A percentile compares a stretch with the other conserved stretches of the same genome.
phyloP scores from a whole-genome alignment of 192 early-diverging fungal genomes.

The Backusella psychrophila region DNA sequence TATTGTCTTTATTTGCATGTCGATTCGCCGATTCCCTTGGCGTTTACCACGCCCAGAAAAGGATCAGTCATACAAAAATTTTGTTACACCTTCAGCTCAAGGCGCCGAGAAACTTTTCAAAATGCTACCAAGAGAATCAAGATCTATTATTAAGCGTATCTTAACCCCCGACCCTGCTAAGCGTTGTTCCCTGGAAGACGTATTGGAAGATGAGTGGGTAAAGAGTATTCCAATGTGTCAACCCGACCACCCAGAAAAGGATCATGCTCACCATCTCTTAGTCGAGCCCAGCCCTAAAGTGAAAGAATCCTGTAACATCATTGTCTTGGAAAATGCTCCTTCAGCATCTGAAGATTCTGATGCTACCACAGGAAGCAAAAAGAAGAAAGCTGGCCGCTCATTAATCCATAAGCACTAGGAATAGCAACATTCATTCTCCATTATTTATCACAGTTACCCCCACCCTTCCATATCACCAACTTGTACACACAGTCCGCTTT shows the following conservation, averaged over 20 bases:
- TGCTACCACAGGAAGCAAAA: background rate
- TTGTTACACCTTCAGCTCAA: slow-evolving; percentile 39
- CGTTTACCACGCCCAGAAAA: slow-evolving; percentile 52
- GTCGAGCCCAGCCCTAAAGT: slow-evolving; percentile 14
- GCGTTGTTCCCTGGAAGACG: slow-evolving; percentile 61
- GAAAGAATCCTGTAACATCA: slow-evolving; percentile 20
- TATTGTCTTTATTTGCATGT: slow-evolving; percentile 85
- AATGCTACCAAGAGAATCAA: slow-evolving; percentile 57
- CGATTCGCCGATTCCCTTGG: slow-evolving; percentile 73
- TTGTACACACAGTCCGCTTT: slow-evolving; percentile 3
- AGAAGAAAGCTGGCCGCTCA: background rate
- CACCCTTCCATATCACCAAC: background rate
- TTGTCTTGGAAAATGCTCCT: slow-evolving; percentile 2
- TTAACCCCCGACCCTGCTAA: slow-evolving; percentile 56
- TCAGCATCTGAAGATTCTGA: slow-evolving; percentile 14
- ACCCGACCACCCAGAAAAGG: background rate
- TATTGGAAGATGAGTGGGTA: slow-evolving; percentile 77
- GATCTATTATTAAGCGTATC: slow-evolving; percentile 60
- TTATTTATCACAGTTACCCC: background rate
- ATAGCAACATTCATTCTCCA: background rate
- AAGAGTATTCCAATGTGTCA: slow-evolving; percentile 57
- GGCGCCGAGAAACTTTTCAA: slow-evolving; percentile 54
- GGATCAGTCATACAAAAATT: slow-evolving; percentile 62
- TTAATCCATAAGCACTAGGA: background rate
- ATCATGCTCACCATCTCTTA: slow-evolving; percentile 33